phyloP scores from a whole-genome alignment of 768 basidiomycete genomes.

The Boletus sensibilis region DNA sequence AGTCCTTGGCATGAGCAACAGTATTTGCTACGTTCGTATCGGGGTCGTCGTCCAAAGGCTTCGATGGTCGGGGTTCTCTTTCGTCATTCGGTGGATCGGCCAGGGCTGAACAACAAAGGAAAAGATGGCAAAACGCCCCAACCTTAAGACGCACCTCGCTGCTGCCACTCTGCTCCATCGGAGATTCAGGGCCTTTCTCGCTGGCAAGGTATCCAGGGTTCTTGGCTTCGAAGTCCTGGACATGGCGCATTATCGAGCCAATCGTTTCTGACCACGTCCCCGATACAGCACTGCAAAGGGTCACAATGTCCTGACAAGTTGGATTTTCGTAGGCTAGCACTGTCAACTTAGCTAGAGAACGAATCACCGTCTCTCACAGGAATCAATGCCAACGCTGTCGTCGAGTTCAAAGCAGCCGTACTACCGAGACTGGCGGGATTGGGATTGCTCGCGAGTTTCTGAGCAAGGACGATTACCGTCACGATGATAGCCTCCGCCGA shows the following conservation, averaged over 20 bases:
- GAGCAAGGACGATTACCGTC: constrained; percentile 43
- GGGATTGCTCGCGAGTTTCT: constrained; percentile 34
- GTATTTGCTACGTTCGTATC: too few relatives aligned
- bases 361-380: constrained; percentile 6
- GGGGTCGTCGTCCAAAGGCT: too few relatives aligned
- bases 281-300: constrained; percentile 51
- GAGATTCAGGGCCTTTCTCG: constrained; percentile 23
- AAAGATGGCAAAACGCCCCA: too few relatives aligned
- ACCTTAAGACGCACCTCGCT: too few relatives aligned
- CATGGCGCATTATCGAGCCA: constrained; percentile 59
- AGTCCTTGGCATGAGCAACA: too few relatives aligned
- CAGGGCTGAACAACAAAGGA: too few relatives aligned
- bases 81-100: too few relatives aligned
- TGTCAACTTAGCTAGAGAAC: too few relatives aligned
- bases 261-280: constrained; percentile 68
- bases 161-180: not conserved
- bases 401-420: constrained; percentile 41
- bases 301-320: too few relatives aligned
- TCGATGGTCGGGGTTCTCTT: too few relatives aligned
- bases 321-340: not conserved
- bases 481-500: constrained; percentile 69
- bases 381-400: constrained; percentile 41
- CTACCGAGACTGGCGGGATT: constrained; percentile 35
- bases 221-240: constrained; percentile 46
- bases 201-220: constrained; percentile 24